These are phyloP conservation scores for Theobroma cacao DNA, from an alignment of 345 rosid genomes.

Conservation along the genomic window DNA sequence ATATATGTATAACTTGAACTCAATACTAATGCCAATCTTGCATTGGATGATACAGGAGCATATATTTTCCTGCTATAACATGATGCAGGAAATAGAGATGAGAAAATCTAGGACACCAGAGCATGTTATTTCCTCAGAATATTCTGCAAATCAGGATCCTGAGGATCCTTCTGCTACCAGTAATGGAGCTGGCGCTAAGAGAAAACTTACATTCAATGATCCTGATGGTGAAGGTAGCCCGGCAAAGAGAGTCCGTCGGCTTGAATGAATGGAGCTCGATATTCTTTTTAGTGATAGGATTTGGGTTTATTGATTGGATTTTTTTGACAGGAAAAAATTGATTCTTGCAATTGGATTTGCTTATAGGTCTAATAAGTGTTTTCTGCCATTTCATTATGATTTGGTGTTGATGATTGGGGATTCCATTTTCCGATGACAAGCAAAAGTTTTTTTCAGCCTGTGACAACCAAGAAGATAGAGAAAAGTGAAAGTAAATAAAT, in stretches of 20 bases:
- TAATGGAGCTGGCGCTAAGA: conserved; percentile 49
- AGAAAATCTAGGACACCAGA: conserved; percentile 47
- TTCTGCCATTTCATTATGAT: conserved; percentile 21
- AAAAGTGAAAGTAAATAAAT: conserved; percentile 25
- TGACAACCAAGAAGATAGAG: conserved; percentile 26
- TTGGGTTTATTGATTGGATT: conserved; percentile 28
- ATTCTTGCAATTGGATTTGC: conserved; percentile 19
- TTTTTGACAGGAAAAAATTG: conserved; percentile 3
- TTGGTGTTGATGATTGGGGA: conserved; percentile 29
- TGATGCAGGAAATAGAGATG: conserved; percentile 55
- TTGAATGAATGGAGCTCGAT: conserved; percentile 9
- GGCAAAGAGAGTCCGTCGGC: conserved; percentile 41
- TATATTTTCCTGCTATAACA: conserved; percentile 47
- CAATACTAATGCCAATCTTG: conserved; percentile 12
- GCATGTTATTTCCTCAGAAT: conserved; percentile 17
- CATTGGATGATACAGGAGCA: conserved; percentile 50
- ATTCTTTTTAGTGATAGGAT: neutral
- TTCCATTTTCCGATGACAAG: conserved; percentile 28
- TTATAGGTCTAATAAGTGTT: conserved; percentile 23
- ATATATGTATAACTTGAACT: neutral
- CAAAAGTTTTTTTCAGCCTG: conserved; percentile 12
- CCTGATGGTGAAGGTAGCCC: conserved; percentile 38
- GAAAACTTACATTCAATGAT: conserved; percentile 54
- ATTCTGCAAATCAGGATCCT: conserved; percentile 19
- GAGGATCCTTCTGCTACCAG: conserved; percentile 22